A percentile compares a stretch with the other conserved stretches of the same genome.
Conservation (phyloP, 1,284 basidiomycete genomes). For the Afroboletus lepidellus region DNA sequence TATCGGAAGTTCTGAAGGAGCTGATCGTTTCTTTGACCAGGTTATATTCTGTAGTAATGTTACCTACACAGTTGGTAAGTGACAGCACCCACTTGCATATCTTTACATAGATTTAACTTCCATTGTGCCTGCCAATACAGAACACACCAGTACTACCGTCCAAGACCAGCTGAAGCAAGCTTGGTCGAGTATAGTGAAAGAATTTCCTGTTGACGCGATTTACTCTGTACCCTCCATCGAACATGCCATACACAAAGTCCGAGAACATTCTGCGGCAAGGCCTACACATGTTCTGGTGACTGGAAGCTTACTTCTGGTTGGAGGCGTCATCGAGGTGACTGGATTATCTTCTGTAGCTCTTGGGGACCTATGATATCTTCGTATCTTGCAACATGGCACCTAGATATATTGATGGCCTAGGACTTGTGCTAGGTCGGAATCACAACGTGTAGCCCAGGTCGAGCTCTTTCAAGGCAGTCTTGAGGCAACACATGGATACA, state of each 20-base stretch:
- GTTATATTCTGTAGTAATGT: slow-evolving; percentile 97
- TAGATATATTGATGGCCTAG: slow-evolving; percentile 4
- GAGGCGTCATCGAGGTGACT: slow-evolving; percentile 93
- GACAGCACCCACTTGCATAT: not conserved
- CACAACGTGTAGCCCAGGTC: too few relatives aligned
- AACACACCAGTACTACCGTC: slow-evolving; percentile 66
- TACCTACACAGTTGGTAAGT: slow-evolving; percentile 86
- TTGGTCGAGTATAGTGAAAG: slow-evolving; percentile 66
- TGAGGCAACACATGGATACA: too few relatives aligned
- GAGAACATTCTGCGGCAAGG: slow-evolving; percentile 36
- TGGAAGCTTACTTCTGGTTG: slow-evolving; percentile 93
- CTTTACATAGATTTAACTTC: slow-evolving; percentile 65
- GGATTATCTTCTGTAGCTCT: too few relatives aligned
- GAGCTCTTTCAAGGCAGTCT: too few relatives aligned
- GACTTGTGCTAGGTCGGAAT: too few relatives aligned
- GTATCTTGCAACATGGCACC: slow-evolving; percentile 7
- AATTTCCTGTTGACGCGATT: slow-evolving; percentile 58
- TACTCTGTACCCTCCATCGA: slow-evolving; percentile 88
- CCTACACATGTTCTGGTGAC: slow-evolving; percentile 74
- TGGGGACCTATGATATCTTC: slow-evolving; percentile 15
- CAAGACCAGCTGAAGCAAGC: slow-evolving; percentile 77
- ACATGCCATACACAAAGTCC: slow-evolving; percentile 73
- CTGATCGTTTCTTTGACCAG: slow-evolving; percentile 67
- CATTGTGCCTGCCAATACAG: slow-evolving; percentile 60
- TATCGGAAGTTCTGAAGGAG: slow-evolving; percentile 38